A percentile compares a stretch with the other conserved stretches of the same genome.
Conservation (phyloP, 2,329 filamentous ascomycete genomes). For the Coniochaeta hoffmannii region DNA sequence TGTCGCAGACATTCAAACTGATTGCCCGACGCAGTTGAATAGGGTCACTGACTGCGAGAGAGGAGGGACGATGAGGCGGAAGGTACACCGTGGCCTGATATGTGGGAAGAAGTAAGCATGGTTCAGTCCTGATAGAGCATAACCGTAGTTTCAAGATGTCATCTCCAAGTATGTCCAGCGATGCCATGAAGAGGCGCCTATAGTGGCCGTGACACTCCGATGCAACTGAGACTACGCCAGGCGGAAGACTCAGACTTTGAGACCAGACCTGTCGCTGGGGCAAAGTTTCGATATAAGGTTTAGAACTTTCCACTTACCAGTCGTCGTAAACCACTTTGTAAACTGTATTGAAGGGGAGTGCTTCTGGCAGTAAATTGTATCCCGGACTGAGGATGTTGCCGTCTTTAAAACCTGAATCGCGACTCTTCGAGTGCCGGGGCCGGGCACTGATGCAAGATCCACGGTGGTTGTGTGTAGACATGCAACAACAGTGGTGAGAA, state of each 20-base stretch:
- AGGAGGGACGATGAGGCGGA: background rate
- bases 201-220: background rate
- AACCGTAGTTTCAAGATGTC: background rate
- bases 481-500: background rate
- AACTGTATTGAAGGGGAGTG: too few species aligned
- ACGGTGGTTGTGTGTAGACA: background rate
- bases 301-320: background rate
- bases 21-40: constrained; percentile 12
- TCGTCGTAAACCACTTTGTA: background rate
- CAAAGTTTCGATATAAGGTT: background rate
- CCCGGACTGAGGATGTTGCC: too few species aligned
- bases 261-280: background rate
- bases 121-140: background rate
- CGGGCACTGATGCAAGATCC: background rate
- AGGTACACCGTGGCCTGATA: background rate
- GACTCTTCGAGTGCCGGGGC: background rate
- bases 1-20: constrained; percentile 50
- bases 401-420: background rate
- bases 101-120: background rate
- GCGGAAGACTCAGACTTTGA: background rate
- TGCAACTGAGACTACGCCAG: background rate
- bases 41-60: background rate
- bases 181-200: background rate
- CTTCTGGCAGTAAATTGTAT: too few species aligned
- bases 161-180: background rate